Evolutionary conservation across 1,284 basidiomycete genomes (phyloP), one percentile per base, ranked within the genome.

Genomic region (Cryptococcus sp.): DNA sequence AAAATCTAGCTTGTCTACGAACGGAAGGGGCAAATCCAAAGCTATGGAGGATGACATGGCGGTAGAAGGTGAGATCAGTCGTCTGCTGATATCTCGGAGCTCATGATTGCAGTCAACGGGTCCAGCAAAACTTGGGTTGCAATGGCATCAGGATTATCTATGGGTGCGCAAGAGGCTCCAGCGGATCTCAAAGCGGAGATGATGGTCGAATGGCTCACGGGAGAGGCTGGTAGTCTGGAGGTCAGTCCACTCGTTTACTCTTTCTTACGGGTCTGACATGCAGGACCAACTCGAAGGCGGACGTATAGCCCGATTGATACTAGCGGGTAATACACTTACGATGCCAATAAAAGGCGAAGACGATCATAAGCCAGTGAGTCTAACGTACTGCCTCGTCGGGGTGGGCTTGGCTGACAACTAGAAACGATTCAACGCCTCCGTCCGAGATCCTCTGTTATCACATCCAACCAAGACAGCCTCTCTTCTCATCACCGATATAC

Each of bases 241-340:
- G 77, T 89, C 53, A 60, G 76, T 61, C 28, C 4, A 2, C 22
- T n/a, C 18, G 13, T 14, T n/a, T 24, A 13, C 39, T 25, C 24
- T 23, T 37, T 18, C 43, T 11, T 22, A 21, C 36, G 32, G 18
- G 11, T 45, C 53, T 54, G 13, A 48, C 40, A 11, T 24, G 19
- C 53, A 79, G 57, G 87, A 90, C 52, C 83, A 84, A 62, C 64
- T 78, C 4, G 76, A 80, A n/a, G 82, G 85, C 0, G 78, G 84
- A 1, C 82, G 82, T 53, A 85, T 97, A 66, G 85, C 88, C 9
- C 81, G 91, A 7, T 75, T 97, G 4, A 81, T 98, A 32, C 80
- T 97, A 39, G 88, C 86, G 1, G 92, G 92, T 2, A 88, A 97
- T 72, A 91, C 90, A 2, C 73, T 96, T 7, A 80, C 83, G 1